Base-by-base conservation (phyloP, 2,329 filamentous ascomycete species). In the Pseudocercospora vitis region DNA sequence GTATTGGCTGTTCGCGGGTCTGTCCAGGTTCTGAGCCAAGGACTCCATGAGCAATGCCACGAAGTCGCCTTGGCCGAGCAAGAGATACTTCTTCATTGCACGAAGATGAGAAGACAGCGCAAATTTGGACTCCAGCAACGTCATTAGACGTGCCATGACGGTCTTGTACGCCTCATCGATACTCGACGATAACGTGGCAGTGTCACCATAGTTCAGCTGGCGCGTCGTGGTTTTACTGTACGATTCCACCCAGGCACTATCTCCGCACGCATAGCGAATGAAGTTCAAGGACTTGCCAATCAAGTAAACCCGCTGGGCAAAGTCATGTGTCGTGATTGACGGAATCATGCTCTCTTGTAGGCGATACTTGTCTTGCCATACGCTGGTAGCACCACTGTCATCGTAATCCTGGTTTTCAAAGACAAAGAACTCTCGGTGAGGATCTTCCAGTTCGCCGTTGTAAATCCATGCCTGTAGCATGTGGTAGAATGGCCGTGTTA, bases 281-380 rank as follows among this genome's bases (percentile, higher is more conserved):
- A 99, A 99, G 72, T 99, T 99, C 50, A 99, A 80, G 3, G 91
- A 96, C 71, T 99, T 99, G 52, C 94, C 94, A 63, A 99, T 99
- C 6, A 99, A 76, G 65, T 97, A 97, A 4, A 99, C 89, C 68
- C 96, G 96, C 63, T 94, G 89, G 0, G 94, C 91, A 73, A 99
- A 96, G 57, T 96, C 91, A 39, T 87, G 81, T 0, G 90, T 95
- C 63, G 96, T 91, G 66, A 97, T 97, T 35, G 87, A 91, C 0
- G 94, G 94, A 19, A 96, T 85, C 88, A 96, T 94, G 44, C 82
- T 80, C 54, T 88, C 81, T 63, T 89, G 86, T 32, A 96, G 79
- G 66, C 89, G 88, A 73, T 96, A 99, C 70, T 97, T 97, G 72
- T 96, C 91, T 71, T 97, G 91, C 94, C 94, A 99, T 1, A 97